Evolutionary conservation across 208 protist genomes (phyloP), one percentile per base, ranked within the genome.

Genomic region (Strigomonas galati): DNA sequence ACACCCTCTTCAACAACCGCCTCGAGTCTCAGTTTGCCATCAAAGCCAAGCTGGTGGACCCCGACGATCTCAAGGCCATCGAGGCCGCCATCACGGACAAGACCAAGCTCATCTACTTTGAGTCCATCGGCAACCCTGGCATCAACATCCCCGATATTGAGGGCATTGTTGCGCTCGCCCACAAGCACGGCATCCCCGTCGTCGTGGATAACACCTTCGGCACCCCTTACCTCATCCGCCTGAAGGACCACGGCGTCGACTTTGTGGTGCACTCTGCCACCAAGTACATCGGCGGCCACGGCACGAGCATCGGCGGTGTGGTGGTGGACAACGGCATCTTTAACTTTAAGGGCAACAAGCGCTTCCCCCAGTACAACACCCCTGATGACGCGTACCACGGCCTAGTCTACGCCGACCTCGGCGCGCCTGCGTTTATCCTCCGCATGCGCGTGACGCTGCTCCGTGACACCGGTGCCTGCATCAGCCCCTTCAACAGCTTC

Each of bases 231-330:
- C 88, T 94, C 72, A 81, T 88, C 61, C 60, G 69, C 17, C 85
- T 89, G 40, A 67, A 95, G 5, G 62, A 79, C 43, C 64, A 93
- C 15, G 93, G 93, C 60, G 88, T 84, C 48, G 92, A 97, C 61
- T 71, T 97, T 26, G 85, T 91, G 6, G 53, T 97, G 21, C 90
- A 97, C 71, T 91, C 80, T 3, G 74, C 85, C 10, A 97, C 87
- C 48, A 97, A 97, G 76, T 97, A 89, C 52, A 76, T 96, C 23
- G 56, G 56, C 32, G 56, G 56, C 19, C 56, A 61, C 56, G 56
- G 56, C 31, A 61, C 28, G 7, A 44, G 30, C 30, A 35, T 61
- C 17, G 91, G 90, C 63, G 93, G 93, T 55, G 89, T 97, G 65
- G 76, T 67, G 31, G 91, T 96, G 58, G 79, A 78, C 7, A 76